These are phyloP conservation scores for Myxozyma sirexii DNA, from an alignment of 805 yeast genomes.

Conservation along the genomic window DNA sequence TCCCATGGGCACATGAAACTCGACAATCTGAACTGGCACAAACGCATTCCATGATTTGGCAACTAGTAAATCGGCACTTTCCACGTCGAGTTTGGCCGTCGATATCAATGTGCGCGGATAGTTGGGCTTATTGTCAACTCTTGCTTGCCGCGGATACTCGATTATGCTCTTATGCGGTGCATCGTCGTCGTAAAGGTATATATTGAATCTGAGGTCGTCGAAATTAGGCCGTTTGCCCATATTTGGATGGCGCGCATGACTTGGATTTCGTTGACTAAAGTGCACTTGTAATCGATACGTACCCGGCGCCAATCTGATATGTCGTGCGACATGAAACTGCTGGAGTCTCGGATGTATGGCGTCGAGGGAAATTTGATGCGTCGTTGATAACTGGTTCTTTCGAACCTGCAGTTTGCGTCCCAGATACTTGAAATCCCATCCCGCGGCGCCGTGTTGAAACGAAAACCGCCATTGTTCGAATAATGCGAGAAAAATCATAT, in stretches of 20 bases:
- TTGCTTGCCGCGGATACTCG: slow-evolving; percentile 3
- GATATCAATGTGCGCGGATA: background rate
- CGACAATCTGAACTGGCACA: slow-evolving; percentile 19
- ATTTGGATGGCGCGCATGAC: background rate
- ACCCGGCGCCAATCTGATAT: slow-evolving; percentile 23
- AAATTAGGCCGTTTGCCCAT: slow-evolving; percentile 7
- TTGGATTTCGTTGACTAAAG: slow-evolving; percentile 5
- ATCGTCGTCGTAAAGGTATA: slow-evolving; percentile 11
- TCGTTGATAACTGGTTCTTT: background rate
- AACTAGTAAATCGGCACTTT: background rate
- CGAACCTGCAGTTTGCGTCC: slow-evolving; percentile 8
- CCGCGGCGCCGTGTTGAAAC: slow-evolving; percentile 15
- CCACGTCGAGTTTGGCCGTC: background rate
- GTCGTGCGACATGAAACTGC: slow-evolving; percentile 23
- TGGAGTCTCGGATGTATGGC: background rate
- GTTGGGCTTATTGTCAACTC: background rate
- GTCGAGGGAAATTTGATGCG: background rate
- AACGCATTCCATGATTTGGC: slow-evolving; percentile 2
- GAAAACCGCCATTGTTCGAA: slow-evolving; percentile 23
- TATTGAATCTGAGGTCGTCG: slow-evolving; percentile 11
- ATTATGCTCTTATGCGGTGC: slow-evolving; percentile 7
- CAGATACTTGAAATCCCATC: slow-evolving; percentile 2
- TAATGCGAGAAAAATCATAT: slow-evolving; percentile 15
- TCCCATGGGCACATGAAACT: slow-evolving; percentile 14
- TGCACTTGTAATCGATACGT: slow-evolving; percentile 19